phyloP scores from a whole-genome alignment of 2,329 filamentous ascomycete genomes.

The Hypoxylon sp. region DNA sequence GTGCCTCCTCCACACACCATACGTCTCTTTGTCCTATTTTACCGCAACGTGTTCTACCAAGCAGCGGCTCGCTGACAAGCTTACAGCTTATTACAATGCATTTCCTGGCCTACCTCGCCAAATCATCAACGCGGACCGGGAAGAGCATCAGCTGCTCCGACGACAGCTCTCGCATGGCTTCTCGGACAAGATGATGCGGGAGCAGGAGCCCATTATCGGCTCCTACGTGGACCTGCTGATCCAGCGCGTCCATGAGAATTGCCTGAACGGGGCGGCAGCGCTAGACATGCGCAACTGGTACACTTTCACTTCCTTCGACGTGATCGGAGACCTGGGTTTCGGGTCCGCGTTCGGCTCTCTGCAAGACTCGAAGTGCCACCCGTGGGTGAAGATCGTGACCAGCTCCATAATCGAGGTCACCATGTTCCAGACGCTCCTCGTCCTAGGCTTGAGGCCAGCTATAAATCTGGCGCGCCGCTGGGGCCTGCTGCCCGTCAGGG shows the following conservation, averaged over 20 bases:
- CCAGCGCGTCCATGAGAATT: conserved; percentile 41
- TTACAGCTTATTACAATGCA: conserved; percentile 39
- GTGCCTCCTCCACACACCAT: too few species aligned
- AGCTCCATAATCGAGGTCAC: conserved; percentile 40
- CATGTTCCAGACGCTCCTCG: conserved; percentile 23
- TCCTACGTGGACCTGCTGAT: conserved; percentile 50
- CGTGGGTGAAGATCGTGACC: conserved; percentile 47
- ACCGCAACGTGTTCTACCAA: background rate
- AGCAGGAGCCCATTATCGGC: conserved; percentile 52
- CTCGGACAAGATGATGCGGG: conserved; percentile 50
- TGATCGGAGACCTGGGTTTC: conserved; percentile 57
- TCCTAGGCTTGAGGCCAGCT: conserved; percentile 30
- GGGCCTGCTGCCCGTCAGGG: conserved; percentile 26
- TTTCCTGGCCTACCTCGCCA: conserved; percentile 39
- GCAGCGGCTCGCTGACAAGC: background rate
- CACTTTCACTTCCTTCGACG: conserved; percentile 53
- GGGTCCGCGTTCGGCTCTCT: conserved; percentile 52
- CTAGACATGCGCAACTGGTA: conserved; percentile 50
- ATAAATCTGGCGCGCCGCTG: conserved; percentile 21
- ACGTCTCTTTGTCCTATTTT: background rate
- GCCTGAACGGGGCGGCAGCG: conserved; percentile 22
- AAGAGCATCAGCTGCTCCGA: conserved; percentile 47
- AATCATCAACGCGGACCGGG: conserved; percentile 45
- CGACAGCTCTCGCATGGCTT: conserved; percentile 52
- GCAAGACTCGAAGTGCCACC: conserved; percentile 45